Evolutionary conservation across 257 asterid species (phyloP).

Genomic region (Solanum boliviense): DNA sequence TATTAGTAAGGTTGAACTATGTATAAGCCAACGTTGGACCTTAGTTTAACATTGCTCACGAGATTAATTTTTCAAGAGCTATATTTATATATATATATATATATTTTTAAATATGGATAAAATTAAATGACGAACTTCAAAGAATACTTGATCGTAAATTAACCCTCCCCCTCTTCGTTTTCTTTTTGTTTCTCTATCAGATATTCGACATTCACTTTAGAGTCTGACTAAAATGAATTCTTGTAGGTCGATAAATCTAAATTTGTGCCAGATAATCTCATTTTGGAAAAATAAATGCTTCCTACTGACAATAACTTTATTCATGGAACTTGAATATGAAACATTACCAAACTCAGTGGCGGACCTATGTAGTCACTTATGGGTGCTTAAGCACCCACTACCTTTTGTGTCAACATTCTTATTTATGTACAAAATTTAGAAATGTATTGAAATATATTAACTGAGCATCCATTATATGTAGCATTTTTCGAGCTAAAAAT

Average conservation of each 20-base stretch:
- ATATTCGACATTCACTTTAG: background rate
- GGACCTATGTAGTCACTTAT: too few species aligned
- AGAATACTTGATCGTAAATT: background rate
- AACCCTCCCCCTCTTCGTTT: background rate
- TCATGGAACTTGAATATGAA: fast-evolving
- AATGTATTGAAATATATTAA: too few species aligned
- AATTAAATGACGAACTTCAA: background rate
- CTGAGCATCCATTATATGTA: too few species aligned
- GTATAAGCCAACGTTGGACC: background rate
- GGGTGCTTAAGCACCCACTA: too few species aligned
- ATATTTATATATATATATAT: background rate
- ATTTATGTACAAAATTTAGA: too few species aligned
- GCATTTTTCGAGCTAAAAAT: too few species aligned
- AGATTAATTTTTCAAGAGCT: background rate
- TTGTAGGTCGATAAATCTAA: fast-evolving
- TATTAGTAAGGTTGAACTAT: background rate
- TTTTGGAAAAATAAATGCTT: too few species aligned
- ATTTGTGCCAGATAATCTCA: background rate
- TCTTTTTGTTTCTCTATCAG: background rate
- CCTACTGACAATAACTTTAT: background rate
- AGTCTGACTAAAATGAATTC: background rate
- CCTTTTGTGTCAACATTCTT: too few species aligned
- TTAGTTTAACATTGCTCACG: background rate
- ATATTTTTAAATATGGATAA: background rate
- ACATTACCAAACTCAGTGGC: background rate